These are phyloP conservation scores for Monascus purpureus DNA, from an alignment of 495 filamentous ascomycete genomes.

Conservation along the genomic window DNA sequence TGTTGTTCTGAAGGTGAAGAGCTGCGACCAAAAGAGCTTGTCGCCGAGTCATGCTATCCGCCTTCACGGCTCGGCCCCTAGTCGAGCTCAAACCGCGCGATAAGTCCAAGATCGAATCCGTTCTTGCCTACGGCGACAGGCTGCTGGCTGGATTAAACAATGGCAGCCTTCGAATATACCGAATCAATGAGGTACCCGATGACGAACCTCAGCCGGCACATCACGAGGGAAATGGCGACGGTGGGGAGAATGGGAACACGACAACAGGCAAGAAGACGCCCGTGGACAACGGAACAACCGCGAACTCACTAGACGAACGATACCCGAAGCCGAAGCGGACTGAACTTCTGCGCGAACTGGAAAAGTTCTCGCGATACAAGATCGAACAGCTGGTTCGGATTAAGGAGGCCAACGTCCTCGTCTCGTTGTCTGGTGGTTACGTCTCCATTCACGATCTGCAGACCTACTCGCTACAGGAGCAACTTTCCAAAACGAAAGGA, in stretches of 20 bases:
- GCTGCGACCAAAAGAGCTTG: slow-evolving; percentile 8
- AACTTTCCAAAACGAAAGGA: slow-evolving; percentile 66
- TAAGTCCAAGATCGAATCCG: slow-evolving; percentile 89
- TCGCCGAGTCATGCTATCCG: slow-evolving; percentile 68
- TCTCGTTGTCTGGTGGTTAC: slow-evolving; percentile 78
- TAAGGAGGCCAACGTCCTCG: slow-evolving; percentile 81
- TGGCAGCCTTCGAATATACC: slow-evolving; percentile 79
- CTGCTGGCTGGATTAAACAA: slow-evolving; percentile 84
- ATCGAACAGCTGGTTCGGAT: slow-evolving; percentile 90
- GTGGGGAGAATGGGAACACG: slow-evolving; percentile 4
- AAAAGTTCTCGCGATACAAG: slow-evolving; percentile 80
- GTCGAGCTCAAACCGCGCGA: slow-evolving; percentile 91
- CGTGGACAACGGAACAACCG: slow-evolving; percentile 14
- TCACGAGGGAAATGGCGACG: slow-evolving; percentile 7
- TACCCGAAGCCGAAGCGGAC: slow-evolving; percentile 42
- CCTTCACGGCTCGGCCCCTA: slow-evolving; percentile 89
- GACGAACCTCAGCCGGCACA: slow-evolving; percentile 3
- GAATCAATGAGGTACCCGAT: slow-evolving; percentile 54
- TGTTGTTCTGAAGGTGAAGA: slow-evolving; percentile 1
- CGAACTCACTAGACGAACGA: slow-evolving; percentile 4
- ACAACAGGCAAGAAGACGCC: slow-evolving; percentile 5
- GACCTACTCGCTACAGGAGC: slow-evolving; percentile 66
- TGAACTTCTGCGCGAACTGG: slow-evolving; percentile 75
- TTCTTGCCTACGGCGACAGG: slow-evolving; percentile 83
- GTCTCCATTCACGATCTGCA: slow-evolving; percentile 82